Conservation (phyloP, 129 eudicot genomes). For the Calendula officinalis region DNA sequence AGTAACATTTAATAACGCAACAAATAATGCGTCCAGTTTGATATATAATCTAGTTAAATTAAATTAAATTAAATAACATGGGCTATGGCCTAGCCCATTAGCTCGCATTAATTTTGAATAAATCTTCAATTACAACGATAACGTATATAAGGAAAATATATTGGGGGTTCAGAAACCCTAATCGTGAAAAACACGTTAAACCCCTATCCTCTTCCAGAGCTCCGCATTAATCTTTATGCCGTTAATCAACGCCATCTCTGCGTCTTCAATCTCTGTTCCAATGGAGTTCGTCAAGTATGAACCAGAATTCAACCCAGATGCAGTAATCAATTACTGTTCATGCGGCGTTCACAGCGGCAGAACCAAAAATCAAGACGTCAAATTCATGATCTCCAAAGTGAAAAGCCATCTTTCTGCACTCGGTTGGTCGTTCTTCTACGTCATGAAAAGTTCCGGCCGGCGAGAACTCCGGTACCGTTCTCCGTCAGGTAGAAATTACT, state of each 20-base stretch:
- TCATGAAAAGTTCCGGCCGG: background rate
- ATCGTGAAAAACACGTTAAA: background rate
- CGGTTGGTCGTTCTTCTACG: constrained; percentile 46
- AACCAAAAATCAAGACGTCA: constrained; percentile 11
- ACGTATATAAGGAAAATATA: too few species aligned
- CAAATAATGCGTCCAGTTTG: too few species aligned
- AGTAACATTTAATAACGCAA: too few species aligned
- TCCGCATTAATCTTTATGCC: background rate
- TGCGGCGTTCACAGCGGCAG: constrained; percentile 22
- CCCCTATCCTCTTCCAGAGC: constrained; percentile 2
- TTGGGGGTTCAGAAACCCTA: background rate
- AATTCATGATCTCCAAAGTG: constrained; percentile 29
- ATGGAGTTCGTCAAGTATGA: constrained; percentile 12
- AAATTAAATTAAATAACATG: too few species aligned
- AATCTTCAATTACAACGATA: too few species aligned
- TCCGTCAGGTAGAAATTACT: constrained; percentile 20
- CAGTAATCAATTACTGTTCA: constrained; percentile 20
- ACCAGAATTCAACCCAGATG: constrained; percentile 19
- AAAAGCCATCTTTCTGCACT: constrained; percentile 48
- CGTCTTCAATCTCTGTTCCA: background rate
- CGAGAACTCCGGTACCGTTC: constrained; percentile 32
- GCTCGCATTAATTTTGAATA: too few species aligned
- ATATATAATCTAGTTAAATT: too few species aligned
- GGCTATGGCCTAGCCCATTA: too few species aligned
- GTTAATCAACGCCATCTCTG: background rate